Evolutionary conservation across 2,329 filamentous ascomycete genomes (phyloP).

Genomic region (Colletotrichum viniferum): DNA sequence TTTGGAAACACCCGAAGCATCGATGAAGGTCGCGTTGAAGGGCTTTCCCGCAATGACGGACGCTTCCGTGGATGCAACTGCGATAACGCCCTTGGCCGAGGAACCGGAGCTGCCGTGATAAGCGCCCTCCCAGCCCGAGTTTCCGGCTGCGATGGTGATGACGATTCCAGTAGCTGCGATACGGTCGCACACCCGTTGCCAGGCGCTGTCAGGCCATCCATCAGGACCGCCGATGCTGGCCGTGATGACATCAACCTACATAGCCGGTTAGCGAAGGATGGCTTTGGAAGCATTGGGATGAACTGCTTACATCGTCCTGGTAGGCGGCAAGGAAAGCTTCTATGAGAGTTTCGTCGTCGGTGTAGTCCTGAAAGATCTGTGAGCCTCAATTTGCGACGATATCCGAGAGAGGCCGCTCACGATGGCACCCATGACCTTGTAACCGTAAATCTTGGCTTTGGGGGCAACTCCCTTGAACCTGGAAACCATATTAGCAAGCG

Average conservation of each 20-base stretch:
- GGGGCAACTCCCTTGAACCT: constrained; percentile 13
- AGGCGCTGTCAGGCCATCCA: constrained; percentile 26
- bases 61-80: constrained; percentile 45
- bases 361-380: not conserved
- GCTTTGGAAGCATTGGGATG: no score
- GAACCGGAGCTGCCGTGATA: constrained; percentile 45
- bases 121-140: constrained; percentile 44
- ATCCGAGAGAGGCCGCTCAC: no score
- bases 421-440: constrained; percentile 16
- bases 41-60: not conserved
- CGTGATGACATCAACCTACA: constrained; percentile 27
- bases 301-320: constrained; percentile 1
- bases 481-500: not conserved
- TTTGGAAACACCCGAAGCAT: not conserved
- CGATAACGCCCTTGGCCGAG: constrained; percentile 44
- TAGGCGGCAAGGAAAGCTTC: constrained; percentile 14
- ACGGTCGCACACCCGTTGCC: constrained; percentile 34
- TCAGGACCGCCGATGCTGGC: constrained; percentile 23
- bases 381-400: not conserved
- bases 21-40: not conserved
- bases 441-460: constrained; percentile 6
- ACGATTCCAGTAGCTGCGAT: constrained; percentile 45
- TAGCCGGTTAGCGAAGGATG: not conserved
- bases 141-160: constrained; percentile 47
- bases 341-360: constrained; percentile 17